Conservation (phyloP, 768 basidiomycete species). For the Tephrocybe sp. region DNA sequence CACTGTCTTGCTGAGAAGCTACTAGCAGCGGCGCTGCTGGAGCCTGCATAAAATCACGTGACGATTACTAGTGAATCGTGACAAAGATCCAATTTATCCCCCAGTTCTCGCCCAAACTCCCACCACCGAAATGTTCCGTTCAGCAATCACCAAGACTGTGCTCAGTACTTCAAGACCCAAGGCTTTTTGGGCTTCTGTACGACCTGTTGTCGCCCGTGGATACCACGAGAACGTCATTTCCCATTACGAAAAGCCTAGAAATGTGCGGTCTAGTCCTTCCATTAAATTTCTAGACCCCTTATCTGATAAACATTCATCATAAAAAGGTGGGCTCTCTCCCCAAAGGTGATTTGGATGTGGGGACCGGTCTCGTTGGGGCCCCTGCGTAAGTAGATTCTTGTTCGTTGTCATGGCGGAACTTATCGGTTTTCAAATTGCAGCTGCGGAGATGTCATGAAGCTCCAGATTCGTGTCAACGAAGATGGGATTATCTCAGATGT, state of each 20-base stretch:
- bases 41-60: not conserved
- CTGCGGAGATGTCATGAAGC: slow-evolving; percentile 99
- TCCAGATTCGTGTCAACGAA: slow-evolving; percentile 97
- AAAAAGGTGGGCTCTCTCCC: slow-evolving; percentile 97
- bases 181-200: slow-evolving; percentile 36
- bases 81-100: slow-evolving; percentile 20
- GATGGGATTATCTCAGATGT: slow-evolving; percentile 95
- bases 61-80: not conserved
- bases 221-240: slow-evolving; percentile 98
- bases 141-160: slow-evolving; percentile 52
- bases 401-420: slow-evolving; percentile 28
- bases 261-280: slow-evolving; percentile 62
- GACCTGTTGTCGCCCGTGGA: slow-evolving; percentile 60
- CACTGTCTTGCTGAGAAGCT: not conserved
- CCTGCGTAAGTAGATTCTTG: slow-evolving; percentile 70
- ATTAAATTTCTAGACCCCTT: slow-evolving; percentile 34
- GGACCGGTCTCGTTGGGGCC: slow-evolving; percentile 96
- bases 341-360: slow-evolving; percentile 89
- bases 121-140: slow-evolving; percentile 68
- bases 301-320: slow-evolving; percentile 58
- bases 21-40: not conserved
- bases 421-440: slow-evolving; percentile 38
- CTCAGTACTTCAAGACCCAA: slow-evolving; percentile 46
- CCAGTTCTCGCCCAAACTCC: slow-evolving; percentile 18
- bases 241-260: slow-evolving; percentile 96